Evolutionary conservation across 1,284 basidiomycete genomes (phyloP).

Genomic region (Stygiomarasmius scandens): DNA sequence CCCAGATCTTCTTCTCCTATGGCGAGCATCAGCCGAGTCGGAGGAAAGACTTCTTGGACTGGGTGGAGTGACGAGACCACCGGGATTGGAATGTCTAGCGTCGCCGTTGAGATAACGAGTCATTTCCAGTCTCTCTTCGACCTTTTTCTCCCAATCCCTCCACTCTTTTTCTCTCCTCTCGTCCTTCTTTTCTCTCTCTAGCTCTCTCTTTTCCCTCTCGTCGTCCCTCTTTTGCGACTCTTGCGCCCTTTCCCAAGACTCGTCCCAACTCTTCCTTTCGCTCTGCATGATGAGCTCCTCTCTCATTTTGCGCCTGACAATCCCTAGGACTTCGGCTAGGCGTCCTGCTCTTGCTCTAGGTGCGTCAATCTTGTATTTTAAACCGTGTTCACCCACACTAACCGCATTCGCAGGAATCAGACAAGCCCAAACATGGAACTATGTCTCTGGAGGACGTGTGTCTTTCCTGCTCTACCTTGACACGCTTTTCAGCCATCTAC

Average conservation of each 20-base stretch:
- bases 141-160: conserved; percentile 78
- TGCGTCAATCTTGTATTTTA: conserved; percentile 21
- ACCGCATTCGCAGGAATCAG: conserved; percentile 30
- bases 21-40: conserved; percentile 54
- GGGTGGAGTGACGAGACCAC: conserved; percentile 69
- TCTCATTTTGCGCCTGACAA: conserved; percentile 43
- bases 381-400: conserved; percentile 14
- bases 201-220: conserved; percentile 3
- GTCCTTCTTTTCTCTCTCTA: background rate
- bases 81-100: conserved; percentile 25
- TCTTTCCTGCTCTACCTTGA: conserved; percentile 24
- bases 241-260: too few relatives aligned
- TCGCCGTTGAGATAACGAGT: conserved; percentile 11
- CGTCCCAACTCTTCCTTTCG: conserved; percentile 5
- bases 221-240: too few relatives aligned
- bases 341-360: conserved; percentile 42
- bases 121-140: conserved; percentile 48
- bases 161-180: too few relatives aligned
- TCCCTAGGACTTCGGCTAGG: conserved; percentile 47
- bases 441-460: conserved; percentile 74
- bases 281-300: conserved; percentile 45
- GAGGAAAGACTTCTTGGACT: conserved; percentile 70
- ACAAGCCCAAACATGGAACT: conserved; percentile 39
- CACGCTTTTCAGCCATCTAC: conserved; percentile 80
- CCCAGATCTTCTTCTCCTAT: conserved; percentile 34